A percentile compares a stretch with the other conserved stretches of the same genome.
These are phyloP conservation scores for Lecanoromycetidae sp. DNA, from an alignment of 2,329 filamentous ascomycete genomes.

Conservation along the genomic window DNA sequence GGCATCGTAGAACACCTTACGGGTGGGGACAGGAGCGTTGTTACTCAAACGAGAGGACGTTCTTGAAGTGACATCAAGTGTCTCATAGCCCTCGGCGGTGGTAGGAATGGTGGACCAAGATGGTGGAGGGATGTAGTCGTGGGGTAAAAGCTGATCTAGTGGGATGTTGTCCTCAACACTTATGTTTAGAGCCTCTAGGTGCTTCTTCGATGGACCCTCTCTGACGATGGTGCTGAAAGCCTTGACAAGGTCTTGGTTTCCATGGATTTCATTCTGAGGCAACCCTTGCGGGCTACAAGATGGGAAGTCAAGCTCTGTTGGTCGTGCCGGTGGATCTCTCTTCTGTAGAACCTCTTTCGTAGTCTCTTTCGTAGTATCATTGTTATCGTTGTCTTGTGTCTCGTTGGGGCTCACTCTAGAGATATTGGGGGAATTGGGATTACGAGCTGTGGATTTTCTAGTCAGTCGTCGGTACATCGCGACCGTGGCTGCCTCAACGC, in stretches of 20 bases:
- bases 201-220: conserved; percentile 28
- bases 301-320: conserved; percentile 43
- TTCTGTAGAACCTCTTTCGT: too few species aligned
- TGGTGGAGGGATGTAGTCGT: conserved; percentile 28
- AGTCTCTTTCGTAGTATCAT: conserved; percentile 21
- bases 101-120: conserved; percentile 25
- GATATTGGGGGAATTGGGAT: background rate
- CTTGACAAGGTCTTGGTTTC: conserved; percentile 25
- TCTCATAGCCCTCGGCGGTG: conserved; percentile 10
- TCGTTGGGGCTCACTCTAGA: background rate
- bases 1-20: conserved; percentile 37
- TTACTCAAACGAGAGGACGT: conserved; percentile 31
- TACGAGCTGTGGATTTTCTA: too few species aligned
- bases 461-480: too few species aligned
- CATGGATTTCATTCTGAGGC: conserved; percentile 19
- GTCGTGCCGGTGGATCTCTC: conserved; percentile 37
- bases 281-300: conserved; percentile 31
- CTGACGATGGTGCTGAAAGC: conserved; percentile 33
- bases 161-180: conserved; percentile 28
- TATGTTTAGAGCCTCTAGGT: conserved; percentile 32
- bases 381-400: background rate
- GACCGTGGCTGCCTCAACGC: too few species aligned
- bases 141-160: conserved; percentile 27
- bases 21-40: conserved; percentile 36
- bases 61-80: conserved; percentile 7